Conservation (phyloP, 306 rosid genomes). For the Casuarina cunninghamiana region DNA sequence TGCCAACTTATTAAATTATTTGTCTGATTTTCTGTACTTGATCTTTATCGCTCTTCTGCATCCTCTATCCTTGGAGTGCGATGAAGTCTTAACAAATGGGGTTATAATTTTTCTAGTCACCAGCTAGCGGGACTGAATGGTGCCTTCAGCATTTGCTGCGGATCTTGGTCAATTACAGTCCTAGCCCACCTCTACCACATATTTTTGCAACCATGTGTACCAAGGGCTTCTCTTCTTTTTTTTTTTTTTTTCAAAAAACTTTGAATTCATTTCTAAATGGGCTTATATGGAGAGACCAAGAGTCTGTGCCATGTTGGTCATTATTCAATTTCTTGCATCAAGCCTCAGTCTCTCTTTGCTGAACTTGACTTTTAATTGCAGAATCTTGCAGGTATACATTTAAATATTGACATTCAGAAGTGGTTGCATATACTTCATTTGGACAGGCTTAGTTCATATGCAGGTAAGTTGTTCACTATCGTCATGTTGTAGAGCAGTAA, state of each 20-base stretch:
- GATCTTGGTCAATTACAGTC: not conserved
- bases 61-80: not conserved
- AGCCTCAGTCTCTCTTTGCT: constrained; percentile 13
- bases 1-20: not conserved
- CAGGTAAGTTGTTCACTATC: constrained; percentile 51
- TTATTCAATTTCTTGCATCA: not conserved
- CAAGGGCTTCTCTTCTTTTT: too few relatives aligned
- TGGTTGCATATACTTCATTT: constrained; percentile 82
- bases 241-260: too few relatives aligned
- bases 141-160: not conserved
- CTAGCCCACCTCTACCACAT: not conserved
- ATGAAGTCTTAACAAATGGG: not conserved
- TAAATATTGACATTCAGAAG: constrained; percentile 86
- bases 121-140: not conserved
- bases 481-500: constrained; percentile 17
- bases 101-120: not conserved
- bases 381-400: constrained; percentile 80
- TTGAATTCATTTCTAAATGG: not conserved
- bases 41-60: not conserved
- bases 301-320: not conserved
- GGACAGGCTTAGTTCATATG: constrained; percentile 72
- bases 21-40: not conserved
- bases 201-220: not conserved
- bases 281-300: not conserved
- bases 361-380: constrained; percentile 45